Percentiles rank a stretch among this genome's conserved stretches.
These are phyloP conservation scores for Boletus subcaerulescens DNA, from an alignment of 768 basidiomycete genomes.

Conservation along the genomic window DNA sequence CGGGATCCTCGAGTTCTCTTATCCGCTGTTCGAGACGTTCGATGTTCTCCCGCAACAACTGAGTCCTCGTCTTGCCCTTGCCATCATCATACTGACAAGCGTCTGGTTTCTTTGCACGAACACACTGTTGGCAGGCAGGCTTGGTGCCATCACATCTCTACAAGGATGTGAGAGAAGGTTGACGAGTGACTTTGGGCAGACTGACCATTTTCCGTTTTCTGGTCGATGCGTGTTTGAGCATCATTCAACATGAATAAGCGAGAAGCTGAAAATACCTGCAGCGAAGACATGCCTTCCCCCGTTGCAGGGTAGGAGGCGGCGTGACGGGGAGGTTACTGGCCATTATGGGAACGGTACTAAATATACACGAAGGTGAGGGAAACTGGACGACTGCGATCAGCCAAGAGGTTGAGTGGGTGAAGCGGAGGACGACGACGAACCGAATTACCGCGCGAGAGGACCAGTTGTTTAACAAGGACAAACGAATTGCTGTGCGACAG, in stretches of 20 bases:
- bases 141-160: conserved; percentile 78
- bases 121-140: conserved; percentile 77
- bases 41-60: conserved; percentile 75
- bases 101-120: conserved; percentile 72
- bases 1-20: conserved; percentile 72
- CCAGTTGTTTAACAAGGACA: conserved; percentile 4
- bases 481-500: conserved; percentile 10
- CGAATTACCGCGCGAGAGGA: conserved; percentile 3
- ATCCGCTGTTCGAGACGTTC: conserved; percentile 68
- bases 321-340: conserved; percentile 30
- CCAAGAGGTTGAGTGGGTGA: neutral
- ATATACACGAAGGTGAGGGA: conserved; percentile 31
- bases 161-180: conserved; percentile 10
- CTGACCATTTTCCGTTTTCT: conserved; percentile 72
- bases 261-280: conserved; percentile 51
- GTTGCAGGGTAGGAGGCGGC: conserved; percentile 47
- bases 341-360: conserved; percentile 37
- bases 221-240: conserved; percentile 14
- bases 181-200: neutral
- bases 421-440: conserved; percentile 4
- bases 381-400: conserved; percentile 14
- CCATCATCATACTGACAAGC: conserved; percentile 82
- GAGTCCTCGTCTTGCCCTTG: conserved; percentile 79
- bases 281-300: conserved; percentile 69
- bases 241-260: conserved; percentile 1